Evolutionary conservation across 2,329 filamentous ascomycete genomes (phyloP), one percentile per base, ranked within the genome.

Genomic region (Sporothrix humicola): DNA sequence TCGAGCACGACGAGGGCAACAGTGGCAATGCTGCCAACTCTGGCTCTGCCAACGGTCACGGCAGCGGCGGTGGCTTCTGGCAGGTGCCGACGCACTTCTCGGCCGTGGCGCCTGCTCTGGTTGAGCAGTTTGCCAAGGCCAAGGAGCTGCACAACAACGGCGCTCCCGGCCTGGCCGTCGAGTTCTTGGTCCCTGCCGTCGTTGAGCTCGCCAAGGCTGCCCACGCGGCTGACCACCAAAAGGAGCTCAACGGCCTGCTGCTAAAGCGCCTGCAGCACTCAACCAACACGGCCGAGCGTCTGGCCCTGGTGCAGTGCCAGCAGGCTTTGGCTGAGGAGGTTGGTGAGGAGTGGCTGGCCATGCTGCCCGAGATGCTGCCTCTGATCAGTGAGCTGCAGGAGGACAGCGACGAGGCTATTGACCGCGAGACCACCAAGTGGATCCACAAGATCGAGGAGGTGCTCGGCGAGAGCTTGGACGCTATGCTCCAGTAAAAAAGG

Each of bases 361-460:
- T 97, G 84, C 82, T 98, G 80, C 94, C 95, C 0, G 96, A 99
- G 87, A 98, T 98, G 92, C 84, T 99, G 81, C 95, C 97, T 23
- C 93, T 95, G 76, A 97, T 99, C 78, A 97, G 93, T 79, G 96
- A 99, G 84, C 82, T 97, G 79, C 92, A 97, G 83, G 96, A 99
- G 80, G 96, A 99, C 81, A 96, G 98, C 77, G 95, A 98, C 79
- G 96, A 98, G 83, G 87, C 88, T 42, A 95, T 99, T 31, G 96
- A 99, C 84, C 86, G 90, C 79, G 95, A 97, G 85, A 95, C 94
- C 52, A 89, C 95, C 80, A 87, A 90, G 79, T 98, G 96, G 95
- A 96, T 98, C 78, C 88, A 91, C 80, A 90, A 91, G 82, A 97
- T 99, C 80, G 95, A 98, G 83, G 91, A 89, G 65, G 92, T 97